Base-by-base conservation (phyloP, 2,329 filamentous ascomycete species). In the Beauveria sp. region DNA sequence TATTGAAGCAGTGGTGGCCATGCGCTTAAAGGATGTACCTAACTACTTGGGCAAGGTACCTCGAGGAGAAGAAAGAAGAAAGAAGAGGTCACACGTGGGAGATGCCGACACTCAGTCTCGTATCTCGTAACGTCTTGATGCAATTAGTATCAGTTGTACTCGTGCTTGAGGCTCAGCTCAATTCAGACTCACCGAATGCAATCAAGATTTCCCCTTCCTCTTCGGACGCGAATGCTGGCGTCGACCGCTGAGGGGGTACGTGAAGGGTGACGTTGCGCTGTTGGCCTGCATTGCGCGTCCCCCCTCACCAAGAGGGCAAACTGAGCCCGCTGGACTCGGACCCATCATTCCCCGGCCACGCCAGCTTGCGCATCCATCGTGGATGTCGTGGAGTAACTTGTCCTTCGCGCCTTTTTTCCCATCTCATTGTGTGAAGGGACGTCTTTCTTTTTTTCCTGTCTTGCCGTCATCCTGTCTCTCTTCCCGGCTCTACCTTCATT, bases 181-280 rank as follows among this genome's bases (percentile, higher is more conserved):
- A 16, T 38, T 38, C 34, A 38, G 34, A 38, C 34, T 38, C 34
- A 24, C 45, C 22, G 5, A 26, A 26, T 50, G 26, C 46, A 50
- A 38, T 38, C 1, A 14, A 38, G 12, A 16, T 16, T 38, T 38
- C 34, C 34, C 12, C 34, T 38, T 24, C 45, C 45, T 26, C 20
- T 47, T 22, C 16, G 45, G 9, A 43, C 24, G 24, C 38, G 52
- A 55, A 55, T 50, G 30, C 49, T 20, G 20, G 49, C n/a, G 16
- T 28, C 16, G 26, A 34, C 30, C 20, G 20, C 30, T 54, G 30
- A 34, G 26, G 30, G 30, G 30, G 38, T 58, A 50, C 55, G 55
- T 58, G 46, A 51, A 38, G 59, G 59, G 59, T 61, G 59, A 61
- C 59, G 59, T 61, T 61, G 51, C 53, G 59, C 52, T 30, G 51